phyloP scores from a whole-genome alignment of 192 early-diverging fungal species.

The Coemansia sp. region DNA sequence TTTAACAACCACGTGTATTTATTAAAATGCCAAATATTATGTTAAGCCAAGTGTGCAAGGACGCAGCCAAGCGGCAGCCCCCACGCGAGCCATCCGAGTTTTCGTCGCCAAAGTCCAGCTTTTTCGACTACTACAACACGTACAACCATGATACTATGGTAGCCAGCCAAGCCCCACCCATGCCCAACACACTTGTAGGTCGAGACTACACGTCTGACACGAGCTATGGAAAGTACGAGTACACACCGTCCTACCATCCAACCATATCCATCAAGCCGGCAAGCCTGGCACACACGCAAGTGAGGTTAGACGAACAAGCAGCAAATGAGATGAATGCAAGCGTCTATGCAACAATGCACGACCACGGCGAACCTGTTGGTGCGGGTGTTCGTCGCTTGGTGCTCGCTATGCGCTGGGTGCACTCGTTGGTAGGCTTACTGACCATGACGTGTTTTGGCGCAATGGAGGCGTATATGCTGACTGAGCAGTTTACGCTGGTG shows the following conservation, averaged over 20 bases:
- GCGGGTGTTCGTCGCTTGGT: neutral
- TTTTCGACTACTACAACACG: neutral
- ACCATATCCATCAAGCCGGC: no score
- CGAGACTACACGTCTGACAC: neutral
- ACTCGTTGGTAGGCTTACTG: constrained; percentile 11
- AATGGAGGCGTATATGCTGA: constrained; percentile 43
- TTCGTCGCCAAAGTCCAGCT: neutral
- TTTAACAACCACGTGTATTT: neutral
- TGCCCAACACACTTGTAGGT: neutral
- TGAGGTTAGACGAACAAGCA: no score
- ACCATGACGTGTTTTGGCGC: constrained; percentile 21
- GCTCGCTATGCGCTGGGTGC: constrained; percentile 15
- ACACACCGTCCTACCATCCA: no score
- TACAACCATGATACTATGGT: neutral
- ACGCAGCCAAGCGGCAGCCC: neutral
- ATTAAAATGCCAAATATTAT: constrained; percentile 5
- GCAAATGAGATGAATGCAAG: no score
- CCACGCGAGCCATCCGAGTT: neutral
- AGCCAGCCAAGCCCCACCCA: neutral
- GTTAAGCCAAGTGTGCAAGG: constrained; percentile 10
- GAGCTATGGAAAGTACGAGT: neutral
- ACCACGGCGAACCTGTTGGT: constrained; percentile 1
- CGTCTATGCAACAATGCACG: neutral
- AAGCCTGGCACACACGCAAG: no score
- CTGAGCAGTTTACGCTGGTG: constrained; percentile 13